A percentile compares a stretch with the other conserved stretches of the same genome.
Conservation (phyloP, 371 early-diverging fungal species). For the Dichotomocladium elegans region DNA sequence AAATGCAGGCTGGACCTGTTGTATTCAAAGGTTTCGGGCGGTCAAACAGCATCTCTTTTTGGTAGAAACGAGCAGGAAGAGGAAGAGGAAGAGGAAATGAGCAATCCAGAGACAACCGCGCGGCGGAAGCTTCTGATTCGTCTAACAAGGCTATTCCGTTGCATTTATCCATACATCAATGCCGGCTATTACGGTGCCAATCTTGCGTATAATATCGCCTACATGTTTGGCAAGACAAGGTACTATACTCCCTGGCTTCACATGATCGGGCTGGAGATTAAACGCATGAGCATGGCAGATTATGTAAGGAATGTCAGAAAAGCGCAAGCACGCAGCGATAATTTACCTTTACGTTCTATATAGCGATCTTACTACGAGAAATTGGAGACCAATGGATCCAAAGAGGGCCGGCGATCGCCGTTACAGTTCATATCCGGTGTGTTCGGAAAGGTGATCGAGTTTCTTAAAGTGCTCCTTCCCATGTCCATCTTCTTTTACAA, state of each 20-base stretch:
- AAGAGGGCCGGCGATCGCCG: conserved; percentile 7
- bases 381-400: conserved; percentile 6
- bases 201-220: conserved; percentile 70
- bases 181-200: conserved; percentile 58
- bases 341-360: neutral
- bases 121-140: conserved; percentile 27
- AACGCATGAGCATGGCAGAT: conserved; percentile 76
- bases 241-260: conserved; percentile 83
- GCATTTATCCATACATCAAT: conserved; percentile 67
- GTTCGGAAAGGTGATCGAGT: conserved; percentile 60
- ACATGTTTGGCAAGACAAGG: conserved; percentile 76
- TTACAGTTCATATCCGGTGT: conserved; percentile 18
- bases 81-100: conserved; percentile 30
- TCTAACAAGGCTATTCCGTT: conserved; percentile 47
- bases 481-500: conserved; percentile 89
- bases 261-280: conserved; percentile 68
- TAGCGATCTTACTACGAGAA: conserved; percentile 43
- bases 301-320: conserved; percentile 56
- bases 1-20: conserved; percentile 73
- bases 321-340: neutral
- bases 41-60: conserved; percentile 63
- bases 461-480: conserved; percentile 75
- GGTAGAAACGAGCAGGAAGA: conserved; percentile 51
- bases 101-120: conserved; percentile 11
- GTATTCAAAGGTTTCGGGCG: conserved; percentile 67